These are phyloP conservation scores for Westerdykella sp. DNA, from an alignment of 2,329 filamentous ascomycete species.

Conservation along the genomic window DNA sequence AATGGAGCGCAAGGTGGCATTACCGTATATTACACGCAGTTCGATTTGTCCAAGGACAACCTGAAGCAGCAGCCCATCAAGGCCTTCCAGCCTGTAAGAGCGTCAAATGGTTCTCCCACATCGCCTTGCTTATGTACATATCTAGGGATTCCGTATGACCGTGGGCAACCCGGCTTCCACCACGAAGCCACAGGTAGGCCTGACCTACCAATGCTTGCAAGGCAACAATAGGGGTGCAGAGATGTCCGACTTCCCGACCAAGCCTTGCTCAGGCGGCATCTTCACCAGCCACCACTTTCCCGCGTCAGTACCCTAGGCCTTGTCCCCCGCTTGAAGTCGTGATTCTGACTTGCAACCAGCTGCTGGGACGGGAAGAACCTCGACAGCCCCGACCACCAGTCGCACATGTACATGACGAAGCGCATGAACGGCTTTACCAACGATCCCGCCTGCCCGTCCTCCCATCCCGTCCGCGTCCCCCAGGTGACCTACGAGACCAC, in stretches of 20 bases:
- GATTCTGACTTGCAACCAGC: constrained; percentile 4
- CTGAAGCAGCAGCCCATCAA: constrained; percentile 16
- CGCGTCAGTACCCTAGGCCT: constrained; percentile 12
- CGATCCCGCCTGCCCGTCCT: constrained; percentile 6
- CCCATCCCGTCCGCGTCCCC: constrained; percentile 8
- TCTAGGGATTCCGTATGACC: constrained; percentile 24
- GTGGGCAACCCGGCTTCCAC: constrained; percentile 27
- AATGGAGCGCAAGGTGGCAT: constrained; percentile 19
- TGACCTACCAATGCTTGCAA: constrained; percentile 18
- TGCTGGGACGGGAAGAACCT: constrained; percentile 45
- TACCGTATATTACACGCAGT: constrained; percentile 27
- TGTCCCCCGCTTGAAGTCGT: neutral
- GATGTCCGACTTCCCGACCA: constrained; percentile 14
- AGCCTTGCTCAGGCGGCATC: constrained; percentile 21
- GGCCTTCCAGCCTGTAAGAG: constrained; percentile 16
- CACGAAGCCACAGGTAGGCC: constrained; percentile 13
- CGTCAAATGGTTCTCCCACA: neutral
- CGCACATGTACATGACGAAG: constrained; percentile 36
- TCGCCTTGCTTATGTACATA: constrained; percentile 1
- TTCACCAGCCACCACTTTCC: constrained; percentile 23
- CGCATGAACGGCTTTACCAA: constrained; percentile 5
- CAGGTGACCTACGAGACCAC: constrained; percentile 10
- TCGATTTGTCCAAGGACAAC: constrained; percentile 29
- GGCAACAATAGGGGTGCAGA: constrained; percentile 16
- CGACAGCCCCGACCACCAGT: constrained; percentile 51